Percentiles rank a stretch among this genome's conserved stretches.
Evolutionary conservation across 805 yeast species (phyloP).

Genomic region (Wickerhamiella vanderwaltii): DNA sequence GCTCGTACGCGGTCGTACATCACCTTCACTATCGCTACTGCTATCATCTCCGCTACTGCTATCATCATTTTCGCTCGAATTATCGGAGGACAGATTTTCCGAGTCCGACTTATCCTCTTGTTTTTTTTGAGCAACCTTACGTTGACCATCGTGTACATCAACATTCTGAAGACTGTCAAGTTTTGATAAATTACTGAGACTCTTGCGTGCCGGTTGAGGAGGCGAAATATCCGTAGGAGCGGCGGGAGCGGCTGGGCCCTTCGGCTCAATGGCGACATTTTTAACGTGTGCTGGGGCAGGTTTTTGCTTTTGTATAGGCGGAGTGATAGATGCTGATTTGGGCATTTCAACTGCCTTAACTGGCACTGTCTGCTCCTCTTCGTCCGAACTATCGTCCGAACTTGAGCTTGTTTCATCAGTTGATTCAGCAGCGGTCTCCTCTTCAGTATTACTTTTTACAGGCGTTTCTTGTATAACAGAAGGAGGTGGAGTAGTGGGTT

Average conservation of each 20-base stretch:
- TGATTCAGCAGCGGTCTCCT: not conserved
- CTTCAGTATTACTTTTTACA: not conserved
- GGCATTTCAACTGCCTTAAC: slow-evolving; percentile 6
- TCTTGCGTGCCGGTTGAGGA: not conserved
- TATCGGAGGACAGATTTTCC: slow-evolving; percentile 2
- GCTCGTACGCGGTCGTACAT: not conserved
- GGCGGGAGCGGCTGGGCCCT: not conserved
- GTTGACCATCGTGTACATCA: slow-evolving; percentile 3
- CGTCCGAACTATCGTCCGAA: not conserved
- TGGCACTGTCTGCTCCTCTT: not conserved
- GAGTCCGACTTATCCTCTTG: not conserved
- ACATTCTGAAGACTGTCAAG: not conserved
- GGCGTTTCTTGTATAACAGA: not conserved
- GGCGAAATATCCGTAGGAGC: not conserved
- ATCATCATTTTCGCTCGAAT: not conserved
- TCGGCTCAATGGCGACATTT: not conserved
- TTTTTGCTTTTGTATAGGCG: not conserved
- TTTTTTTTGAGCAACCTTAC: not conserved
- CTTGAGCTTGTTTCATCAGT: not conserved
- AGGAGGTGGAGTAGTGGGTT: too few relatives aligned
- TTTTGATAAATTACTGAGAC: not conserved
- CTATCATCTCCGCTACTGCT: not conserved
- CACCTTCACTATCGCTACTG: slow-evolving; percentile 1
- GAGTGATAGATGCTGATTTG: not conserved
- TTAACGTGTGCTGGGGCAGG: not conserved